Percentiles rank a stretch among this genome's conserved stretches.
Conservation (phyloP, 1,139 yeast genomes). For the Suhomyces atakaporum region DNA sequence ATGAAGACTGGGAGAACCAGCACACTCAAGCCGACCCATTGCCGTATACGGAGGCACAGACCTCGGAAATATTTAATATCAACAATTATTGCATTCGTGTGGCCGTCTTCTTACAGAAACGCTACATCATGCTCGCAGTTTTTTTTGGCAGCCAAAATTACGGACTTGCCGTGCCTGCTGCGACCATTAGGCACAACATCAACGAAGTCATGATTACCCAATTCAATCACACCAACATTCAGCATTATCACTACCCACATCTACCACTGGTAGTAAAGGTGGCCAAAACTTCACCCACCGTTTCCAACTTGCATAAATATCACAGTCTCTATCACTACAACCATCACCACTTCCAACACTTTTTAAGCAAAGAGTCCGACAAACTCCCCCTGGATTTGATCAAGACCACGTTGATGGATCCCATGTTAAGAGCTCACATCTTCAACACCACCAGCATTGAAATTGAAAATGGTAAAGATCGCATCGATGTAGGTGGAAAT, state of each 20-base stretch:
- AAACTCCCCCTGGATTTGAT: constrained; percentile 5
- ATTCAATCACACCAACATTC: constrained; percentile 20
- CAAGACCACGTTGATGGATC: constrained; percentile 8
- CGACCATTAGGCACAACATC: constrained; percentile 11
- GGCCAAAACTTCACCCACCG: constrained; percentile 7
- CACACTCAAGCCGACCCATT: background rate
- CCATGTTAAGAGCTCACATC: constrained; percentile 16
- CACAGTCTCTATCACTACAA: constrained; percentile 15
- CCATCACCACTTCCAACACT: constrained; percentile 14
- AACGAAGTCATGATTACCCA: constrained; percentile 27
- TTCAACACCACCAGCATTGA: constrained; percentile 10
- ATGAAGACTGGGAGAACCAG: no score
- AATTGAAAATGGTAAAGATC: background rate
- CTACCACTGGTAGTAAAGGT: constrained; percentile 19
- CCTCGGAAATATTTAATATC: constrained; percentile 6
- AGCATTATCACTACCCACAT: constrained; percentile 23
- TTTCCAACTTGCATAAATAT: background rate
- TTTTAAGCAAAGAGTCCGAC: constrained; percentile 8
- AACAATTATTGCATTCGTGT: constrained; percentile 24
- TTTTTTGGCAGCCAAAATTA: constrained; percentile 23
- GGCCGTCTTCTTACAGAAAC: constrained; percentile 25
- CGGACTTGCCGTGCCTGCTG: constrained; percentile 10
- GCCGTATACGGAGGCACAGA: constrained; percentile 11
- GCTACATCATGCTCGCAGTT: constrained; percentile 23
- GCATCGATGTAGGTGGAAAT: background rate